These are phyloP conservation scores for Eimeria sp. DNA, from an alignment of 169 alveolate genomes.

Conservation along the genomic window DNA sequence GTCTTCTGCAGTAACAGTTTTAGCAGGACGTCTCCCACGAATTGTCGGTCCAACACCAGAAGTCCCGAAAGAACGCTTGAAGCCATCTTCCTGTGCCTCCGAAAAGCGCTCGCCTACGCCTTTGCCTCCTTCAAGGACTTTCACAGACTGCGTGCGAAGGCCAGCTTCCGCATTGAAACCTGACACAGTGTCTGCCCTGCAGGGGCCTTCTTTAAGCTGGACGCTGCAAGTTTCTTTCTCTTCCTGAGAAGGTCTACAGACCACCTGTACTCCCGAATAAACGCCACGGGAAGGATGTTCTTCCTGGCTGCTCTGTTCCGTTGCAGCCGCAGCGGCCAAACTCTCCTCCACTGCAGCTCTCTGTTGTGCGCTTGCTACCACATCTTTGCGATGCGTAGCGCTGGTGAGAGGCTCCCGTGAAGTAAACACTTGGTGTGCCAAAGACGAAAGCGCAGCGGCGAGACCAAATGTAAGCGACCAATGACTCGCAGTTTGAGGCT, in stretches of 20 bases:
- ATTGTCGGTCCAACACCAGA: neutral
- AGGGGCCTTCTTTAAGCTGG: neutral
- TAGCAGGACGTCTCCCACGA: neutral
- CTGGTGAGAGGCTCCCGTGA: conserved; percentile 1
- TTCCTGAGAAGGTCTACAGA: neutral
- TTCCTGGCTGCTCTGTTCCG: neutral
- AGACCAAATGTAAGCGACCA: conserved; percentile 15
- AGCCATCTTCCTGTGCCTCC: neutral
- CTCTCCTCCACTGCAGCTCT: neutral
- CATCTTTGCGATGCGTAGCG: neutral
- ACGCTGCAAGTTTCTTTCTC: neutral
- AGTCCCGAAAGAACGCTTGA: neutral
- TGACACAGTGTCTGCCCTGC: neutral
- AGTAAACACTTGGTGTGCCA: conserved; percentile 27
- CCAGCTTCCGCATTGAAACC: neutral
- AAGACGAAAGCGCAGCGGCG: conserved; percentile 48
- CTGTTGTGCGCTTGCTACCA: neutral
- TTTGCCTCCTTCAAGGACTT: neutral
- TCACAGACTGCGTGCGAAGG: neutral
- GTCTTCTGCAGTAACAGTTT: neutral
- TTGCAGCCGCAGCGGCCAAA: conserved; percentile 8
- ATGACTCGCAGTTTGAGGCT: neutral
- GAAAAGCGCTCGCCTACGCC: neutral
- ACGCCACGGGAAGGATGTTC: neutral
- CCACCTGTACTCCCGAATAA: neutral